Evolutionary conservation across 2,329 filamentous ascomycete genomes (phyloP).

Genomic region (Hawksworthiomyces lignivorus): DNA sequence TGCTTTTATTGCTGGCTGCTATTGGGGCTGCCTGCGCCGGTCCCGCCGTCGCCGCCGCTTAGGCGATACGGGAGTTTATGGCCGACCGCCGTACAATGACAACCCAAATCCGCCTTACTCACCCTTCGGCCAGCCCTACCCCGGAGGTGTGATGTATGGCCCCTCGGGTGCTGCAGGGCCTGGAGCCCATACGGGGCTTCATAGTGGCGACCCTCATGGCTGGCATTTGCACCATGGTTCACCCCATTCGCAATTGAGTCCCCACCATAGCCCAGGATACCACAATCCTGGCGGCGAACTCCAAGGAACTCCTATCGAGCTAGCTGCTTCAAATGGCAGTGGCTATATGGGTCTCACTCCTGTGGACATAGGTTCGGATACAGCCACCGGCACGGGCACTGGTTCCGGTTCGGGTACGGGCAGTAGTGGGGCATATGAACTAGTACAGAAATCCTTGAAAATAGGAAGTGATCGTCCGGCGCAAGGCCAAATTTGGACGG

Average conservation of each 20-base stretch:
- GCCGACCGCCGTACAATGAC: background rate
- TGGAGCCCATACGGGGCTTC: background rate
- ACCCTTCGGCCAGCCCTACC: background rate
- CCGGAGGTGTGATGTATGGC: conserved; percentile 4
- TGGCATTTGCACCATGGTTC: conserved; percentile 7
- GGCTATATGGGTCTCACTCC: conserved; percentile 4
- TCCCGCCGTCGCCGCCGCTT: conserved; percentile 1
- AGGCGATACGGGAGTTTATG: background rate
- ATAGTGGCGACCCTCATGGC: conserved; percentile 1
- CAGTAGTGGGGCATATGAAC: conserved; percentile 9
- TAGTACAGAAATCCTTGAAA: no score
- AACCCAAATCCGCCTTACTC: background rate
- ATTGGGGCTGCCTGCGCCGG: conserved; percentile 6
- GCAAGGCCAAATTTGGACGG: conserved; percentile 26
- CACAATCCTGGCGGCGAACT: background rate
- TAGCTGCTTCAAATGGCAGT: conserved; percentile 6
- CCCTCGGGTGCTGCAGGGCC: conserved; percentile 2
- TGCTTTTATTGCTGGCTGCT: conserved; percentile 19
- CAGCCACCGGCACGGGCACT: conserved; percentile 2
- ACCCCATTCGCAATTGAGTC: conserved; percentile 3
- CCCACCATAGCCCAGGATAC: background rate
- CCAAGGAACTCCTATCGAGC: background rate
- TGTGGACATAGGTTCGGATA: background rate
- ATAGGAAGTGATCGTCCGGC: conserved; percentile 16
- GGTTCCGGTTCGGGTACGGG: background rate